phyloP scores from a whole-genome alignment of 352 stramenopile species.

The Hyaloperonospora arabidopsidis region DNA sequence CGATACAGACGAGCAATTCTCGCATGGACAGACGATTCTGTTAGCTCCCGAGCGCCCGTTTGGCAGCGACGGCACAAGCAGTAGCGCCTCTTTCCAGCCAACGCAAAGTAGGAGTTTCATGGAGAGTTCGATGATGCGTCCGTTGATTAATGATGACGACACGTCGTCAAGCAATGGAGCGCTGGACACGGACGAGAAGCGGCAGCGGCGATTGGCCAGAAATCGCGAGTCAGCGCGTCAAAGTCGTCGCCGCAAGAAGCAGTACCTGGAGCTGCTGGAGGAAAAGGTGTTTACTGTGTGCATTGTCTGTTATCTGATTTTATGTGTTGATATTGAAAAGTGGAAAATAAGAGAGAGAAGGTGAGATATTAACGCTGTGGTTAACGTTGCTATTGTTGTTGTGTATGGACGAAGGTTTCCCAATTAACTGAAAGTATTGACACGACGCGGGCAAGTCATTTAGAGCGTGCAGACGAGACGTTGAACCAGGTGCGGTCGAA shows the following conservation, averaged over 20 bases:
- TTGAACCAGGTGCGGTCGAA: slow-evolving; percentile 71
- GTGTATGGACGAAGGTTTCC: slow-evolving; percentile 40
- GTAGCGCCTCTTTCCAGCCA: slow-evolving; percentile 36
- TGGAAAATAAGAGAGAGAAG: neutral
- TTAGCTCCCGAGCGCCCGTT: slow-evolving; percentile 31
- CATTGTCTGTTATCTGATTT: too few relatives aligned
- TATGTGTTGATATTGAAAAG: neutral
- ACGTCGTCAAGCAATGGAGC: slow-evolving; percentile 29
- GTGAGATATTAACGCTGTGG: too few relatives aligned
- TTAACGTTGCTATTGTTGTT: neutral
- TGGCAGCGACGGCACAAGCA: slow-evolving; percentile 11
- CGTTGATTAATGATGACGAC: slow-evolving; percentile 44
- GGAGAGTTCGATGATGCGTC: slow-evolving; percentile 55
- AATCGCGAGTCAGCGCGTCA: slow-evolving; percentile 86
- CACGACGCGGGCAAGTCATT: slow-evolving; percentile 58
- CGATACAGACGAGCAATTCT: slow-evolving; percentile 26
- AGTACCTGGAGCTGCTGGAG: slow-evolving; percentile 83
- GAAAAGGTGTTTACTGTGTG: slow-evolving; percentile 46
- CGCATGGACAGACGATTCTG: slow-evolving; percentile 25
- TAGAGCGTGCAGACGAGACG: slow-evolving; percentile 69
- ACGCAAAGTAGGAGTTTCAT: slow-evolving; percentile 36
- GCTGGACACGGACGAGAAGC: slow-evolving; percentile 69
- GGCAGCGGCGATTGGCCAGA: slow-evolving; percentile 61
- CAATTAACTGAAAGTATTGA: slow-evolving; percentile 86
- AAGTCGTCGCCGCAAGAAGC: slow-evolving; percentile 84